Conservation (phyloP, 208 protist species). For the Jaenimonas drosophilae region DNA sequence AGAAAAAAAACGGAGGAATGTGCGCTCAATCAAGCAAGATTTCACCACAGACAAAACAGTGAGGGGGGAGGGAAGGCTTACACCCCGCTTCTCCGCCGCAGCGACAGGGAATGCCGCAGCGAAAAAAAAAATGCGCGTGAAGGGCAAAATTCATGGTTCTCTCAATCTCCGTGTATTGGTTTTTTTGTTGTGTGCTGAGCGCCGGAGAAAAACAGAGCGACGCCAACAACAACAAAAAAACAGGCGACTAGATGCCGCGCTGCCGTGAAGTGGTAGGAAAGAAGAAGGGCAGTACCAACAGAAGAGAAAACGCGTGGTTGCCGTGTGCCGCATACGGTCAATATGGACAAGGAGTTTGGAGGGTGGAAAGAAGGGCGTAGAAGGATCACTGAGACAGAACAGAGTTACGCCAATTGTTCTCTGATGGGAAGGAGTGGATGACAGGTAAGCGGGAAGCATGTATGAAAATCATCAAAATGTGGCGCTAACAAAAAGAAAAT, state of each 20-base stretch:
- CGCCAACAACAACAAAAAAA: background rate
- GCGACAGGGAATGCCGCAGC: too few species aligned
- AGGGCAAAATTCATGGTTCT: background rate
- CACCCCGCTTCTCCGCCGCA: too few species aligned
- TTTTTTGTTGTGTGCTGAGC: slow-evolving; percentile 5
- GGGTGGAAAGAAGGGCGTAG: background rate
- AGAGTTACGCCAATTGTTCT: background rate
- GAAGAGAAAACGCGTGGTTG: too few species aligned
- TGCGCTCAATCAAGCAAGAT: too few species aligned
- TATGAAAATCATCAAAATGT: background rate
- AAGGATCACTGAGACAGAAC: slow-evolving; percentile 1
- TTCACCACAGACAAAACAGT: too few species aligned
- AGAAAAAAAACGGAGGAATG: slow-evolving; percentile 6
- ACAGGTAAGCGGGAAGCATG: background rate
- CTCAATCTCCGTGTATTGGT: background rate
- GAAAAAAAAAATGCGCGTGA: slow-evolving; percentile 3
- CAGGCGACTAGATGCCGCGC: too few species aligned
- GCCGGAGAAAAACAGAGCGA: background rate
- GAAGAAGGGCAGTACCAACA: too few species aligned
- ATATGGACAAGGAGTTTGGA: too few species aligned
- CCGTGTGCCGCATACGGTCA: too few species aligned
- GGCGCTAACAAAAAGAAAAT: background rate
- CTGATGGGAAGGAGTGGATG: background rate
- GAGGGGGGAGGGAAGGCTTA: too few species aligned
- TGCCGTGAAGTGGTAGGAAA: too few species aligned